Conservation (phyloP, 2,329 filamentous ascomycete species). For the Diaporthe citrichinensis region DNA sequence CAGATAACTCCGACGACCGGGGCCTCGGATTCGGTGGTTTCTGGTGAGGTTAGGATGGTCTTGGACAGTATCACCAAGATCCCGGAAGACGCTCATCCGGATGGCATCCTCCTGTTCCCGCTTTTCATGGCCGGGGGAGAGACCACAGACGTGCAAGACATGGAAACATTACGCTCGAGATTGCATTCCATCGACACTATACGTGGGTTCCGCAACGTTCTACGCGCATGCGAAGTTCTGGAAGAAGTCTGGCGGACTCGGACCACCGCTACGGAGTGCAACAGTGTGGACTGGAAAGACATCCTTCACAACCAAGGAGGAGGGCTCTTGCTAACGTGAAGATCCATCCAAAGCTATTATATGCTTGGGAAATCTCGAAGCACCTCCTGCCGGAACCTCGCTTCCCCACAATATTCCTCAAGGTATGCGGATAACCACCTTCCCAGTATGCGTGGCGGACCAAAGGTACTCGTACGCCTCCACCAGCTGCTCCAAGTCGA, state of each 20-base stretch:
- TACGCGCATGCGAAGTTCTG: neutral
- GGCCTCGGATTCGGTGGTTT: too few species aligned
- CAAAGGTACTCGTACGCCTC: conserved; percentile 1
- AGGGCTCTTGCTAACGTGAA: neutral
- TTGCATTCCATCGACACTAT: neutral
- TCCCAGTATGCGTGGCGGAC: neutral
- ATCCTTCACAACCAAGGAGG: neutral
- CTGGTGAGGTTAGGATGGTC: neutral
- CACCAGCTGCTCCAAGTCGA: neutral
- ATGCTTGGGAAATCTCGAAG: neutral
- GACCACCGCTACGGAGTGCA: neutral
- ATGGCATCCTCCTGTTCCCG: neutral
- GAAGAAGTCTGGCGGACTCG: conserved; percentile 1
- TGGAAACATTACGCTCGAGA: neutral
- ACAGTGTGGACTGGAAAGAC: neutral
- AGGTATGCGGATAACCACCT: neutral
- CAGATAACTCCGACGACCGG: neutral
- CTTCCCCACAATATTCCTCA: neutral
- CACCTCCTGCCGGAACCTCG: neutral
- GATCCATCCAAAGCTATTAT: neutral
- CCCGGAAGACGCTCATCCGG: conserved; percentile 1
- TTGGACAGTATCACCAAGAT: neutral
- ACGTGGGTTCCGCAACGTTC: neutral
- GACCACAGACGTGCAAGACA: neutral
- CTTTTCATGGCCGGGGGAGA: conserved; percentile 6